Percentiles rank a stretch among this genome's conserved stretches.
phyloP scores from a whole-genome alignment of 1,284 basidiomycete genomes.

The Cryptococcus deneoformans region DNA sequence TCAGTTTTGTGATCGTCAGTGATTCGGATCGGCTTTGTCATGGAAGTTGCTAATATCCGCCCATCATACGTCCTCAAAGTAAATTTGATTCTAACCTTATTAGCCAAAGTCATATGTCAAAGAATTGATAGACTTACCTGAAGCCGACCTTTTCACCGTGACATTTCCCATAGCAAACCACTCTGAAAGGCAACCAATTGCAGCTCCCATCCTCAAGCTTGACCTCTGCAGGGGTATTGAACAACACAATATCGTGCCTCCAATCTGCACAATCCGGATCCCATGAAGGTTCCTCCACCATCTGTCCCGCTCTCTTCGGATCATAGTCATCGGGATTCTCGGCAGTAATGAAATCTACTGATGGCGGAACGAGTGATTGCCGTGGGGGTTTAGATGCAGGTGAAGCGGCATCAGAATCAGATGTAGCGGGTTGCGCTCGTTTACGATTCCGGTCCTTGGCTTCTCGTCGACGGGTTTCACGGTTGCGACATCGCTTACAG shows the following conservation, averaged over 20 bases:
- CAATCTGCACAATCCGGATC: conserved; percentile 40
- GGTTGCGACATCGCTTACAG: conserved; percentile 76
- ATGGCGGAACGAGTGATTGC: conserved; percentile 20
- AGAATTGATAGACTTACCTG: conserved; percentile 46
- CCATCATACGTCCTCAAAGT: conserved; percentile 79
- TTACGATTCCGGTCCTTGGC: conserved; percentile 42
- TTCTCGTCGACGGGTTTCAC: conserved; percentile 61
- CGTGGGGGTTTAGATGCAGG: conserved; percentile 7
- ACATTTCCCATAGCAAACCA: conserved; percentile 99
- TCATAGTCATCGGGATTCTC: conserved; percentile 43
- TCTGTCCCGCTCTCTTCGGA: conserved; percentile 32
- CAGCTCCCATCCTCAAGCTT: conserved; percentile 86
- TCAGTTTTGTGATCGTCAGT: conserved; percentile 98
- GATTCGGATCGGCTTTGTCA: conserved; percentile 93
- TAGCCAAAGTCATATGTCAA: neutral
- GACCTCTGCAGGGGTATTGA: conserved; percentile 91
- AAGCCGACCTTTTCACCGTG: conserved; percentile 98
- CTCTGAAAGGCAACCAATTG: conserved; percentile 79
- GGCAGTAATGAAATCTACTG: conserved; percentile 38
- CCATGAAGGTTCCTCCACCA: conserved; percentile 44
- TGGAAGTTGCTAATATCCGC: conserved; percentile 76
- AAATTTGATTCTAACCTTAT: conserved; percentile 69
- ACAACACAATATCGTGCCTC: conserved; percentile 75
- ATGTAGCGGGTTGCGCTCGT: conserved; percentile 24
- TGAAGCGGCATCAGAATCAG: conserved; percentile 27